Base-by-base conservation (phyloP, 352 stramenopile species). In the Phytopythium mirpurense region DNA sequence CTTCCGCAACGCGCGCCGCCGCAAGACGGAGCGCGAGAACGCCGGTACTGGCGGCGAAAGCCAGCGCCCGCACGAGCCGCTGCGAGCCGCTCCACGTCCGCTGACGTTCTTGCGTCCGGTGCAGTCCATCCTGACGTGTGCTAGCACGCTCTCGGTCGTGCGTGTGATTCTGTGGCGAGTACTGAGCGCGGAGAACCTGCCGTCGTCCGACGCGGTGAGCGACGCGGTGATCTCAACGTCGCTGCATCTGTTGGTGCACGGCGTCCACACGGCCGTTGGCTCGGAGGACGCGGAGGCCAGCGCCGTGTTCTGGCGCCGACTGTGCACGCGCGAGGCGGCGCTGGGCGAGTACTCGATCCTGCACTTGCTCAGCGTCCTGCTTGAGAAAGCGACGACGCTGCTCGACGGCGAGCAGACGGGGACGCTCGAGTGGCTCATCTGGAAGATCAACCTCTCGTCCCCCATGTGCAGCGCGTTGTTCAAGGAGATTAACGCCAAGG, bases 161-260 rank as follows among this genome's bases (percentile, higher is more conserved):
- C 72, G 89, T 16, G 51, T 72, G 1, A 78, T 95, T 51, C 53
- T 95, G 2, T 88, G 77, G 78, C 78, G 78, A 32, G 59, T 88
- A 27, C 46, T 62, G 14, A 52, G 54, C 27, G 63, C 67, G 18
- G 57, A 59, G 19, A 63, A 58, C n/a, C 43, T 83, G 38, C 67
- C 54, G 18, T 65, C 59, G 5, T 51, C 43, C 14, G 79, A 70
- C 32, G 65, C 62, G 8, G 76, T 93, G 0, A 93, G 83, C 4
- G 85, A 93, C 54, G 83, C 83, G 12, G 79, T 95, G 12, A 80
- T 95, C 32, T 93, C 85, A 36, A 95, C 83, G 15, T 81, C 66
- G 14, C 65, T 95, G 27, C 83, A 95, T 49, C 59, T 95, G 52
- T 65, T 95, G 14, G 85, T 91, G 31, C 77, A 90, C 56, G 83